These are phyloP conservation scores for Krasilnikovozyma curviuscula DNA, from an alignment of 768 basidiomycete species.

Conservation along the genomic window DNA sequence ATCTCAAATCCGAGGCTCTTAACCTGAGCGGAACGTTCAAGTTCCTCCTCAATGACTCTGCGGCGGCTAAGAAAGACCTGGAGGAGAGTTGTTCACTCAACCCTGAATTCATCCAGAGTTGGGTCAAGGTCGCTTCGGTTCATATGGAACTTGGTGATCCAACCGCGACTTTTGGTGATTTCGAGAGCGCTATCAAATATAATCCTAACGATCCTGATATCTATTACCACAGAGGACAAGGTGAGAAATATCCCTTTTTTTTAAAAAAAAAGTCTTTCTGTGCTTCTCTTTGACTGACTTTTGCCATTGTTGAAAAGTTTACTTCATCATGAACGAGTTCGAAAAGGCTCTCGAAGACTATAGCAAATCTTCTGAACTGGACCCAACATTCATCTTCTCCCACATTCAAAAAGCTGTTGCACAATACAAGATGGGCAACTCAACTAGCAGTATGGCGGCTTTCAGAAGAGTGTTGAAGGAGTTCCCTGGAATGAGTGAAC, in stretches of 20 bases:
- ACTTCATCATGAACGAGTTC: constrained; percentile 89
- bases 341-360: constrained; percentile 73
- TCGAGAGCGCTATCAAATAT: constrained; percentile 67
- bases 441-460: constrained; percentile 66
- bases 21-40: constrained; percentile 94
- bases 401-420: constrained; percentile 96
- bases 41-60: constrained; percentile 76
- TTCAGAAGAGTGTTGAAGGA: constrained; percentile 67
- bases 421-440: constrained; percentile 70
- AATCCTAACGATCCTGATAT: constrained; percentile 80
- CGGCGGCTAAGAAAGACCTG: constrained; percentile 64
- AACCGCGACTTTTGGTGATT: constrained; percentile 63
- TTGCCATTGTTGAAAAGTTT: constrained; percentile 33
- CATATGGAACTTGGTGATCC: constrained; percentile 67
- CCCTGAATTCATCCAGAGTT: constrained; percentile 56
- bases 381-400: constrained; percentile 77
- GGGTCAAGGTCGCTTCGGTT: constrained; percentile 92
- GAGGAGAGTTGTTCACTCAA: constrained; percentile 49
- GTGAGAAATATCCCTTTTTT: constrained; percentile 28
- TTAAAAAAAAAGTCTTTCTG: background rate
- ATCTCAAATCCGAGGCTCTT: constrained; percentile 56
- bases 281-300: background rate
- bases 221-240: constrained; percentile 96
- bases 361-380: constrained; percentile 67
- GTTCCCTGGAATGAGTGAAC: constrained; percentile 75